Conservation (phyloP, 2,329 filamentous ascomycete species). For the Claviceps spartinae region DNA sequence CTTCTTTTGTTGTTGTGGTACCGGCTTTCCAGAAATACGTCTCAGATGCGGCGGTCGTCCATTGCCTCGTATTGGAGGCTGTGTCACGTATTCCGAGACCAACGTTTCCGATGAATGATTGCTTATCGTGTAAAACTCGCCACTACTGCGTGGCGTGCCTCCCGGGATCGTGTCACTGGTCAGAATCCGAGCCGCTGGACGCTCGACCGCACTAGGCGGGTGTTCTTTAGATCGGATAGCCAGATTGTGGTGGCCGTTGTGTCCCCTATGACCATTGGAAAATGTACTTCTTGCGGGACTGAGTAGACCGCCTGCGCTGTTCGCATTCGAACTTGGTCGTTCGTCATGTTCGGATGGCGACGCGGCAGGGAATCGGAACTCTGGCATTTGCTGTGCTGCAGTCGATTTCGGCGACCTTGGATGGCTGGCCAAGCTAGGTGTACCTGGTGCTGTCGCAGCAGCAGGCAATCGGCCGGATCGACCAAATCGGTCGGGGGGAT, state of each 20-base stretch:
- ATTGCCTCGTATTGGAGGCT: constrained; percentile 22
- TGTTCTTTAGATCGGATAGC: constrained; percentile 29
- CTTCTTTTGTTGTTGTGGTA: constrained; percentile 29
- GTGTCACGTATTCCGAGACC: constrained; percentile 71
- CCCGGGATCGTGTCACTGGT: constrained; percentile 61
- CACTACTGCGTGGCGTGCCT: constrained; percentile 77
- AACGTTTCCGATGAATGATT: constrained; percentile 92
- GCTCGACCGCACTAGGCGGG: constrained; percentile 41
- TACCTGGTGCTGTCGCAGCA: constrained; percentile 31
- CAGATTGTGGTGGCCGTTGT: constrained; percentile 16
- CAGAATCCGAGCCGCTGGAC: constrained; percentile 51
- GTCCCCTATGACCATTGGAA: constrained; percentile 13
- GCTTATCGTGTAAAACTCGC: constrained; percentile 88
- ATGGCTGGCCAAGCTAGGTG: constrained; percentile 24
- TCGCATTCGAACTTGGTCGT: constrained; percentile 13
- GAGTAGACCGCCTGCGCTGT: constrained; percentile 24
- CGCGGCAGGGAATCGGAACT: constrained; percentile 43
- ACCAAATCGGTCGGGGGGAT: constrained; percentile 34
- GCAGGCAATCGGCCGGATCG: constrained; percentile 27
- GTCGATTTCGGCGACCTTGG: constrained; percentile 24
- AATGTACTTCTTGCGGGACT: constrained; percentile 23
- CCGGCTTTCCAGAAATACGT: constrained; percentile 30
- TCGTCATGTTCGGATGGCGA: constrained; percentile 26
- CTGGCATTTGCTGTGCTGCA: constrained; percentile 25
- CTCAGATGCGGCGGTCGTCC: constrained; percentile 31